Base-by-base conservation (phyloP, 192 early-diverging fungal species). In the Coemansia umbellata region DNA sequence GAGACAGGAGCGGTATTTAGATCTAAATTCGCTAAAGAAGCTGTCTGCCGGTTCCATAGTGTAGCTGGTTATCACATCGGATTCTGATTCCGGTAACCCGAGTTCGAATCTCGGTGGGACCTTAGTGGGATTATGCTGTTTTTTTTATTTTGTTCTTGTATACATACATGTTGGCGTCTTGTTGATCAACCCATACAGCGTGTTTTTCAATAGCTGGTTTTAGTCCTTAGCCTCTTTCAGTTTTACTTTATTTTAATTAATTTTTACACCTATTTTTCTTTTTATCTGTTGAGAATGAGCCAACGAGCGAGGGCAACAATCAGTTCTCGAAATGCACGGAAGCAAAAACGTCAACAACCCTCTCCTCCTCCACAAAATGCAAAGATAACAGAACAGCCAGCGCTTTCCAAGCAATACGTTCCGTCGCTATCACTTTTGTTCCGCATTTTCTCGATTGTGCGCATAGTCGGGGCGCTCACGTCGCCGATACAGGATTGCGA, bases 401-500 rank as follows among this genome's bases (percentile, higher is more conserved):
- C 43, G 3, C n/a, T 13, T 1, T 35, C 27, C 5, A 7, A 17
- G n/a, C 47, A 30, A 39, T 52, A 64, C 18, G 66, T 61, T 13
- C 60, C 68, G 23, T 64, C 61, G 14, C 26, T 58, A 1, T 49
- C 28, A 4, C 36, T 70, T 19, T 11, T 50, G 28, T 70, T 70
- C 45, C 49, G 68, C n/a, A 31, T 71, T 4, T 41, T 71, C 17
- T 31, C 55, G 15, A 21, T 58, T 4, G 35, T 60, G 23, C 60
- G 76, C 5, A 26, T 72, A 3, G 36, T 35, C 0, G 65, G 65
- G 3, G 76, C 76, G 5, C 40, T 73, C 10, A 53, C 26, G 17
- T 27, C 69, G 17, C 76, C 76, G 18, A 53, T 72, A 15, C 64
- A 65, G 53, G 76, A 78, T 55, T 78, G 76, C 55, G 76, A 78